Conservation (phyloP, 345 rosid species). For the Sisymbrium altissimum region DNA sequence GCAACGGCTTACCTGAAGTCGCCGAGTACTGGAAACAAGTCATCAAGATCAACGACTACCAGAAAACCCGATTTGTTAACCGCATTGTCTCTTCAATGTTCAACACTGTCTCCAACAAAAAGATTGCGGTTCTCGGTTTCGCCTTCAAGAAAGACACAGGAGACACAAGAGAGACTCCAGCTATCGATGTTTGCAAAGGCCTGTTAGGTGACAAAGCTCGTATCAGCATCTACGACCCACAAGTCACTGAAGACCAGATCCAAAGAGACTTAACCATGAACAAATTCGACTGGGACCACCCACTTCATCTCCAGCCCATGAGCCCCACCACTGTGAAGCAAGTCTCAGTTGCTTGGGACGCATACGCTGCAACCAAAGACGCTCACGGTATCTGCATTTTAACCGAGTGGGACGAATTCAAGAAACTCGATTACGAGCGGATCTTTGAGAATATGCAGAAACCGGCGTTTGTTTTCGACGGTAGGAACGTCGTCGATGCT, state of each 20-base stretch:
- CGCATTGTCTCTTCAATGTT: constrained; percentile 87
- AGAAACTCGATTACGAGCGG: constrained; percentile 64
- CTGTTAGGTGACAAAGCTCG: constrained; percentile 81
- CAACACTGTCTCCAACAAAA: constrained; percentile 78
- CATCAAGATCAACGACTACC: constrained; percentile 89
- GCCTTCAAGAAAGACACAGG: constrained; percentile 95
- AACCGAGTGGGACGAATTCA: constrained; percentile 97
- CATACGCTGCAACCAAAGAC: constrained; percentile 71
- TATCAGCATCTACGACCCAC: constrained; percentile 87
- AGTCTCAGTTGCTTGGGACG: constrained; percentile 72
- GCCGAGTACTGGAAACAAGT: constrained; percentile 97
- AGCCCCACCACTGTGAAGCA: constrained; percentile 78
- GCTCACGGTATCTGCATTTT: constrained; percentile 87
- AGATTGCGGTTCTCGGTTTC: constrained; percentile 75
- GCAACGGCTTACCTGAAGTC: constrained; percentile 90
- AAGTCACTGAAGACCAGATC: constrained; percentile 84
- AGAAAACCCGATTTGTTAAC: constrained; percentile 82
- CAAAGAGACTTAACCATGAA: constrained; percentile 89
- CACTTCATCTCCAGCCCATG: constrained; percentile 90
- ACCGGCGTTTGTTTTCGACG: constrained; percentile 86
- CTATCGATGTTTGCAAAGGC: constrained; percentile 93
- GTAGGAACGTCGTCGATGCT: constrained; percentile 62
- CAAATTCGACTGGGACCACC: constrained; percentile 95
- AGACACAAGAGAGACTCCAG: constrained; percentile 89
- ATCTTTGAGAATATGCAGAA: constrained; percentile 86